phyloP scores from a whole-genome alignment of 768 basidiomycete genomes.

The Nidularia pulvinata region DNA sequence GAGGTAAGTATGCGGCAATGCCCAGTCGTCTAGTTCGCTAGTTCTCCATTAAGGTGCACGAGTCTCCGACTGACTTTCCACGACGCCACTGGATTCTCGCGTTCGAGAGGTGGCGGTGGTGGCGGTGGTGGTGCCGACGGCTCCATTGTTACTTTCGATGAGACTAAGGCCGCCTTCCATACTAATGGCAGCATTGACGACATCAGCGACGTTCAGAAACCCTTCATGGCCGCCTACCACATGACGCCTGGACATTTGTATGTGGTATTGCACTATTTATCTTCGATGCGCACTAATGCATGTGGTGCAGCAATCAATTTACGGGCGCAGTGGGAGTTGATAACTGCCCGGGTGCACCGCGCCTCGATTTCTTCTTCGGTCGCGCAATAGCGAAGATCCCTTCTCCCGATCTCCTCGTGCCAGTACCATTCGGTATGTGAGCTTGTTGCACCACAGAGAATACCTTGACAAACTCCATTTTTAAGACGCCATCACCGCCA shows the following conservation, averaged over 20 bases:
- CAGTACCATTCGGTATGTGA: conserved; percentile 10
- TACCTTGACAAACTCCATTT: not conserved
- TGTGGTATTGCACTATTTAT: not conserved
- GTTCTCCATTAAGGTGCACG: not conserved
- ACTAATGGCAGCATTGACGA: conserved; percentile 31
- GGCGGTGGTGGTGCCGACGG: conserved; percentile 10
- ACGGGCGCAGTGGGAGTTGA: conserved; percentile 29
- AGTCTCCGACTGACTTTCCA: not conserved
- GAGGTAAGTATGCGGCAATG: no score
- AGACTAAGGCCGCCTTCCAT: conserved; percentile 26
- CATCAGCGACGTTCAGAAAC: conserved; percentile 20
- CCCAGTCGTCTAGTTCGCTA: no score
- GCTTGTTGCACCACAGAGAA: not conserved
- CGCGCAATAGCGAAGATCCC: conserved; percentile 9
- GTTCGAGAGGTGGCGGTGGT: not conserved
- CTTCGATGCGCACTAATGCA: not conserved
- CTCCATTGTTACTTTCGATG: conserved; percentile 31
- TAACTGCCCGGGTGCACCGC: conserved; percentile 32
- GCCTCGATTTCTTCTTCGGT: conserved; percentile 23
- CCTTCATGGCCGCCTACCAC: conserved; percentile 19
- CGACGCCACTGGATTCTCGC: conserved; percentile 3
- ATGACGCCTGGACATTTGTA: conserved; percentile 32
- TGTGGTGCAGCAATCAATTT: conserved; percentile 28
- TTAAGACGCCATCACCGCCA: conserved; percentile 5
- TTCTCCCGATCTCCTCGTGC: conserved; percentile 12